Evolutionary conservation across 345 rosid species (phyloP), one percentile per base, ranked within the genome.

Genomic region (Alliaria petiolata): DNA sequence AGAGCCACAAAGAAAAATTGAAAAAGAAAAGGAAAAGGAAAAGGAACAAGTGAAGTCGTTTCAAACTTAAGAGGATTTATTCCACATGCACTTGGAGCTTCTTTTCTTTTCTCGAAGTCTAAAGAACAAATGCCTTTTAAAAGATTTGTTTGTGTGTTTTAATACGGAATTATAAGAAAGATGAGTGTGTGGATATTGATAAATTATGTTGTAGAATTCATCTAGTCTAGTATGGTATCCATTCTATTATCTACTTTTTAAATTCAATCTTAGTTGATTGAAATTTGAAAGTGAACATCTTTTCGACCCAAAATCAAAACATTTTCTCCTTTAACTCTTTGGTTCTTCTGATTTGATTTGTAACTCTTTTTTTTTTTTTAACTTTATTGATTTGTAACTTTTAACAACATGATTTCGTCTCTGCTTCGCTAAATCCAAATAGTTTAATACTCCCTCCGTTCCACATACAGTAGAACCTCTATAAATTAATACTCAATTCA

Each of bases 41-140:
- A 39, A 43, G 26, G n/a, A n/a, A n/a, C n/a, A 26, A 45, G 65
- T 45, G 71, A 55, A 55, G 65, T 72, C 72, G 77, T 58, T 65
- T 74, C 77, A 65, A 49, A 47, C 13, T n/a, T n/a, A n/a, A 56
- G 61, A 66, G 78, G 67, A 74, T 65, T 57, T 58, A 58, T 74
- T 74, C 78, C 52, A 66, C 22, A 19, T 74, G 78, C 72, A 74
- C 72, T 66, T 74, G 67, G 44, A 47, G 53, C 2, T 54, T 46
- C 42, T 31, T 43, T 49, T 45, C 31, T 66, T 26, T 55, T 53
- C 42, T 6, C 13, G 0, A 49, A 65, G 77, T 74, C 59, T 47
- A 73, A 73, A 73, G 77, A 65, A 73, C 72, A 74, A 40, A 58
- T 66, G 54, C 67, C 30, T 39, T 40, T 14, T 3, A 25, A 4